These are phyloP conservation scores for Allium cepa DNA, from an alignment of 106 monocot species.

Conservation along the genomic window DNA sequence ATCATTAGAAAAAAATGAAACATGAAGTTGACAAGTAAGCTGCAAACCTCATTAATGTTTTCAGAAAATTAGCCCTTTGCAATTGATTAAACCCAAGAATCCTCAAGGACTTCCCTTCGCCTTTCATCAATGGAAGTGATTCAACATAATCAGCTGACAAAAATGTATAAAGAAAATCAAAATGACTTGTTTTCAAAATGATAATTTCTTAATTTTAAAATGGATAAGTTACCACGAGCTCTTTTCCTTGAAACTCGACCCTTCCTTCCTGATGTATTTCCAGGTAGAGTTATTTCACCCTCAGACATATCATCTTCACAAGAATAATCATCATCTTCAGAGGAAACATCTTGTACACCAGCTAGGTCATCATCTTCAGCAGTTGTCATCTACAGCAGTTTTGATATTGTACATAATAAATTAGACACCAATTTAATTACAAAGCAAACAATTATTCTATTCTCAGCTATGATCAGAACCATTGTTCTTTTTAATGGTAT, in stretches of 20 bases:
- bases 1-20: not conserved
- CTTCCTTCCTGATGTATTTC: conserved; percentile 37
- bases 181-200: not conserved
- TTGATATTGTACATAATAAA: no score
- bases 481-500: no score
- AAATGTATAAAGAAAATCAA: conserved; percentile 15
- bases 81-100: conserved; percentile 91
- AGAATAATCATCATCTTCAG: conserved; percentile 92
- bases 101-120: conserved; percentile 79
- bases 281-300: conserved; percentile 33
- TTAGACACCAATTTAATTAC: no score
- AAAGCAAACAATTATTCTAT: no score
- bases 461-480: no score
- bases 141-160: conserved; percentile 37
- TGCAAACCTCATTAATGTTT: conserved; percentile 85
- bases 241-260: conserved; percentile 54
- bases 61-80: conserved; percentile 74
- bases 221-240: conserved; percentile 49
- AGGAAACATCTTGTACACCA: conserved; percentile 58
- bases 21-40: not conserved
- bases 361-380: conserved; percentile 76
- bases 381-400: conserved; percentile 48
- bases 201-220: not conserved
- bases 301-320: conserved; percentile 88
- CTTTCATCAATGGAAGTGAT: conserved; percentile 83